A percentile compares a stretch with the other conserved stretches of the same genome.
Evolutionary conservation across 2,329 filamentous ascomycete species (phyloP).

Genomic region (Calcarisporium arbuscula): DNA sequence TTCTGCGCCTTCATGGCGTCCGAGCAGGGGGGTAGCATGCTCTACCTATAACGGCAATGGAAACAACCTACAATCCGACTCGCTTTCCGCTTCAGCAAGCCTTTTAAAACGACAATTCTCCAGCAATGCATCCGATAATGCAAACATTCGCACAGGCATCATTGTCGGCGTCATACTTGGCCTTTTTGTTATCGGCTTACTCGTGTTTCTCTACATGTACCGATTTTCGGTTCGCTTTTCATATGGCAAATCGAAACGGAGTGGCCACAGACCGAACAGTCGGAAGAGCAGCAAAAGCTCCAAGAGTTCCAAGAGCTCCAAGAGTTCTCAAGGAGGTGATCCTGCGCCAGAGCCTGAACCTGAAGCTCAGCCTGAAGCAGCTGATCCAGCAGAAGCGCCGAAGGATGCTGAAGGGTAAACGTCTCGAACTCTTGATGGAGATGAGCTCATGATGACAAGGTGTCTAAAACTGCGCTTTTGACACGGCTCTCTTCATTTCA

Average conservation of each 20-base stretch:
- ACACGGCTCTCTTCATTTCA: no score
- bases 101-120: slow-evolving; percentile 20
- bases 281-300: slow-evolving; percentile 21
- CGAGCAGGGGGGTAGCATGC: no score
- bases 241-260: slow-evolving; percentile 15
- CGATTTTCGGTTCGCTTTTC: slow-evolving; percentile 29
- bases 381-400: no score
- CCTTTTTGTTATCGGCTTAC: slow-evolving; percentile 29
- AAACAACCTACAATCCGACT: no score
- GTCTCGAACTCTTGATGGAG: not conserved
- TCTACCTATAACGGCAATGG: no score
- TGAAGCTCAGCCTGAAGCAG: no score
- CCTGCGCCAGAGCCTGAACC: slow-evolving; percentile 1
- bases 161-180: slow-evolving; percentile 35
- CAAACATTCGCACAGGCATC: slow-evolving; percentile 36
- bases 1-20: no score
- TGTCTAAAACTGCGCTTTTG: no score
- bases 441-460: no score
- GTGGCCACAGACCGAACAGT: not conserved
- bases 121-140: slow-evolving; percentile 20
- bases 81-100: no score
- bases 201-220: slow-evolving; percentile 34
- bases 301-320: slow-evolving; percentile 28
- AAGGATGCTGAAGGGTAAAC: no score
- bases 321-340: slow-evolving; percentile 17